These are phyloP conservation scores for Pleurotus sapidus DNA, from an alignment of 768 basidiomycete genomes.

Conservation along the genomic window DNA sequence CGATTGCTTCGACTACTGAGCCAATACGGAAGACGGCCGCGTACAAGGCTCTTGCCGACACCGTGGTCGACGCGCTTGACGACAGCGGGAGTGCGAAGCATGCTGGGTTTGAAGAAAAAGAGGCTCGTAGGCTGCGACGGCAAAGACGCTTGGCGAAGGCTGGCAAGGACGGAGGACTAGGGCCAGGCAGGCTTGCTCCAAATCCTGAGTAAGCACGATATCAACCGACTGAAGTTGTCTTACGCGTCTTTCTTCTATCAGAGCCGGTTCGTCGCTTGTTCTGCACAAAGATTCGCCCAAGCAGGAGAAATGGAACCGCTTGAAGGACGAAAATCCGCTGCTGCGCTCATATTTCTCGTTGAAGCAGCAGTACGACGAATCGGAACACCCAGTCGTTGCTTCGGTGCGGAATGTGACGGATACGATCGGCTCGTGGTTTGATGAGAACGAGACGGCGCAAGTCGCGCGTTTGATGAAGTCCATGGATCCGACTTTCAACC, in stretches of 20 bases:
- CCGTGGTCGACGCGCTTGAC: slow-evolving; percentile 88
- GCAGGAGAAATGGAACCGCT: slow-evolving; percentile 75
- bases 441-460: slow-evolving; percentile 98
- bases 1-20: slow-evolving; percentile 87
- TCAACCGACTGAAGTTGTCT: not conserved
- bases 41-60: slow-evolving; percentile 89
- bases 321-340: slow-evolving; percentile 81
- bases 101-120: slow-evolving; percentile 95
- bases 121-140: slow-evolving; percentile 77
- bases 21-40: slow-evolving; percentile 96
- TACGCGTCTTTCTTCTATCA: slow-evolving; percentile 23
- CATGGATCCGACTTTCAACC: slow-evolving; percentile 86
- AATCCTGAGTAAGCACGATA: slow-evolving; percentile 71
- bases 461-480: slow-evolving; percentile 83
- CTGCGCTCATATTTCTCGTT: slow-evolving; percentile 56
- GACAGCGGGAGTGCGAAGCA: slow-evolving; percentile 92
- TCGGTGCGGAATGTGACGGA: slow-evolving; percentile 80
- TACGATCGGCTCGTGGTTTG: slow-evolving; percentile 87
- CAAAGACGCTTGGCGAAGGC: slow-evolving; percentile 83
- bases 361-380: slow-evolving; percentile 81
- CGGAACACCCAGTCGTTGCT: slow-evolving; percentile 86
- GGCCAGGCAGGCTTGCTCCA: slow-evolving; percentile 52
- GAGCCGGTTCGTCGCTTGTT: slow-evolving; percentile 84
- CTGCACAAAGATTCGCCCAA: slow-evolving; percentile 79
- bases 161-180: slow-evolving; percentile 64